These are phyloP conservation scores for Actinidia arguta DNA, from an alignment of 179 eudicot genomes.

Conservation along the genomic window DNA sequence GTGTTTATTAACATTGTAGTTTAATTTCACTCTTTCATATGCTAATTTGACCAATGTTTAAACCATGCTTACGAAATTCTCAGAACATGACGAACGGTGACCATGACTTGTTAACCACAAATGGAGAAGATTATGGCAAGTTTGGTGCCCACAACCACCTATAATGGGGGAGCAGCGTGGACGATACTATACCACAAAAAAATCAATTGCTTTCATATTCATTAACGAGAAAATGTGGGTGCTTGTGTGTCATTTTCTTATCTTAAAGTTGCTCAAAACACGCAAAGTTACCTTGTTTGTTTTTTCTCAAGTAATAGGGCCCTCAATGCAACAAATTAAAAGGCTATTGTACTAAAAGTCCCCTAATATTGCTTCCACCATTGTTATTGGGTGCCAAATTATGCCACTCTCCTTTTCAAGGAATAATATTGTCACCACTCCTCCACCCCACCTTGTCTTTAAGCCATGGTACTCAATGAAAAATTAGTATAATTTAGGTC, in stretches of 20 bases:
- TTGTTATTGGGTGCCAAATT: conserved; percentile 1
- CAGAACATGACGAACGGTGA: background rate
- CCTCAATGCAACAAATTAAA: background rate
- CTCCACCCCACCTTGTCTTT: conserved; percentile 10
- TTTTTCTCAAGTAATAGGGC: background rate
- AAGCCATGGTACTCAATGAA: background rate
- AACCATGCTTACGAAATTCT: no score
- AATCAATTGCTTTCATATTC: background rate
- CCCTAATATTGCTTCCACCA: conserved; percentile 13
- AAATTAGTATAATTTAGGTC: background rate
- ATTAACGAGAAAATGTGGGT: background rate
- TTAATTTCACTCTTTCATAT: no score
- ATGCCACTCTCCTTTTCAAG: background rate
- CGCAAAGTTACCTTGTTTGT: background rate
- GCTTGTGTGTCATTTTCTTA: conserved; percentile 9
- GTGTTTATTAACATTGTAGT: no score
- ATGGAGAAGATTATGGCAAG: background rate
- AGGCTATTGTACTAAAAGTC: background rate
- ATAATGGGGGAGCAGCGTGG: background rate
- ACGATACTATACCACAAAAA: background rate
- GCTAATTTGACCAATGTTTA: no score
- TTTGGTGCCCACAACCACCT: background rate
- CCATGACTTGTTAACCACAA: background rate
- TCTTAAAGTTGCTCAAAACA: background rate
- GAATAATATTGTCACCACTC: background rate